phyloP scores from a whole-genome alignment of 2,329 filamentous ascomycete genomes.

The Blastomyces percursus region DNA sequence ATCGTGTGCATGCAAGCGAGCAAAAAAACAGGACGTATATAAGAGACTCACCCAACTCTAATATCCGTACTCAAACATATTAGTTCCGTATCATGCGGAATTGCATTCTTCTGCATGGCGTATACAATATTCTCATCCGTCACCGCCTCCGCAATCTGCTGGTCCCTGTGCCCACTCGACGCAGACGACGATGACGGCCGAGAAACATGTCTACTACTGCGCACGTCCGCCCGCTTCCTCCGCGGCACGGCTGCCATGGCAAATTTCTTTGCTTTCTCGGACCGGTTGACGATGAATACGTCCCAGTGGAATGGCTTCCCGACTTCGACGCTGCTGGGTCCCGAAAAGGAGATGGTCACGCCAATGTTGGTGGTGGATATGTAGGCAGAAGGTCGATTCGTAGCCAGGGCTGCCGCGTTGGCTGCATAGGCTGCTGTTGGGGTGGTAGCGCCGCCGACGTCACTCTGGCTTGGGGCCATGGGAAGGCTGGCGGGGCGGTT shows the following conservation, averaged over 20 bases:
- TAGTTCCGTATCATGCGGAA: constrained; percentile 41
- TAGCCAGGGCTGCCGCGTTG: constrained; percentile 10
- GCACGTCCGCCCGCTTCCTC: constrained; percentile 31
- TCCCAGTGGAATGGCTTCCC: constrained; percentile 45
- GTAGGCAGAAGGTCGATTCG: constrained; percentile 26
- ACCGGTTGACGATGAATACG: constrained; percentile 50
- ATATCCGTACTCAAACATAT: constrained; percentile 49
- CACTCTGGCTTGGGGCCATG: constrained; percentile 20
- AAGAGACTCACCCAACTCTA: constrained; percentile 42
- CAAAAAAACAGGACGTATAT: not conserved
- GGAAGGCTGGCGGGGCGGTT: constrained; percentile 37
- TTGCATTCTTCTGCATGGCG: constrained; percentile 42
- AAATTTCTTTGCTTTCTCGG: constrained; percentile 42
- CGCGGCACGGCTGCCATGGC: constrained; percentile 44
- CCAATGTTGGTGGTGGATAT: constrained; percentile 32
- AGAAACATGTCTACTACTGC: constrained; percentile 30
- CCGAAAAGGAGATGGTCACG: constrained; percentile 47
- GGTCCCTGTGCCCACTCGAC: constrained; percentile 21
- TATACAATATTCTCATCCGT: constrained; percentile 47
- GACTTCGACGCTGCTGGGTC: constrained; percentile 40
- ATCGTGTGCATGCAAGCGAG: not conserved
- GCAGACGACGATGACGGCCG: constrained; percentile 38
- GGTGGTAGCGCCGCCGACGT: constrained; percentile 1
- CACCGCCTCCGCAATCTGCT: constrained; percentile 41
- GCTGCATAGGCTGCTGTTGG: constrained; percentile 1